Evolutionary conservation across 1,139 yeast species (phyloP), one percentile per base, ranked within the genome.

Genomic region (Suhomyces bolitotheri): DNA sequence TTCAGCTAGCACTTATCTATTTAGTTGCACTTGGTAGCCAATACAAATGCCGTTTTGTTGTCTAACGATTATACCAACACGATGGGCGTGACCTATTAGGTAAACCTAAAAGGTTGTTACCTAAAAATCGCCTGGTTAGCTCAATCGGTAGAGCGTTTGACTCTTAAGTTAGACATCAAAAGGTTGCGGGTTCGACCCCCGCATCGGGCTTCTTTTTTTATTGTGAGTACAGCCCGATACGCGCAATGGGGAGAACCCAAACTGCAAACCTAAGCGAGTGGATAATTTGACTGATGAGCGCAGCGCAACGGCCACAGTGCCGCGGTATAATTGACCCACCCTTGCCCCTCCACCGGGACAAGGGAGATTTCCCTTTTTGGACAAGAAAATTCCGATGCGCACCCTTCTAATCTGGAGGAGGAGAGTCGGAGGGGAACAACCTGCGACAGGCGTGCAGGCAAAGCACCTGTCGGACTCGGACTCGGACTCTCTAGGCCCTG

Each of bases 171-270:
- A 27, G 44, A 34, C 31, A 59, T 64, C 70, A 62, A 62, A 65
- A 65, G 71, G 71, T 60, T 64, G 68, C 71, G 70, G 70, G 71
- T 65, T 65, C 70, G 71, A 64, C 64, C 69, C 71, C 71, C 71
- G 71, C 70, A 64, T 65, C 57, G 71, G 70, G 70, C 67, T 64
- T 40, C 4, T 5, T 32, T 32, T 32, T 32, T 32, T 19, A 13
- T 6, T 13, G 22, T 9, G 20, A 8, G 20, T 17, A 17, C 7
- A 17, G 20, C 20, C 20, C 20, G 20, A 6, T 8, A 8, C 8
- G 21, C 7, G 8, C 21, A 19, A 19, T 7, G 21, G 21, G 21
- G 21, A n/a, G n/a, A n/a, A n/a, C n/a, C n/a, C n/a, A n/a, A n/a
- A n/a, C n/a, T n/a, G n/a, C n/a, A n/a, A n/a, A n/a, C n/a, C n/a